Conservation (phyloP, 257 asterid genomes). For the Orobanche coerulescens region DNA sequence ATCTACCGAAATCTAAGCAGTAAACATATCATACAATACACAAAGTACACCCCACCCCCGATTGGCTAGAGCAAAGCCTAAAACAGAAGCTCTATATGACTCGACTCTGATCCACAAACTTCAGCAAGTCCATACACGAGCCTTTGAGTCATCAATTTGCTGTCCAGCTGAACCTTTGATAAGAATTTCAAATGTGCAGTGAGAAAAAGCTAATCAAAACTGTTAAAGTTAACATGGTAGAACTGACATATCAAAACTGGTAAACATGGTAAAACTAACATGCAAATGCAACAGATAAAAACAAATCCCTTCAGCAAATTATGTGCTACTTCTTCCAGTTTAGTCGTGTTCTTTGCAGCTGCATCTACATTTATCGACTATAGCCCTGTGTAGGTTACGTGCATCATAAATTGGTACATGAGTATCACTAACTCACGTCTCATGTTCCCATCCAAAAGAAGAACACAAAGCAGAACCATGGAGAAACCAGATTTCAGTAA, state of each 20-base stretch:
- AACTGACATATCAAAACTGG: not conserved
- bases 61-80: not conserved
- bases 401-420: too few species aligned
- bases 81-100: conserved; percentile 3
- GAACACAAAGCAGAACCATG: too few species aligned
- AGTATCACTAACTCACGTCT: too few species aligned
- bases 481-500: too few species aligned
- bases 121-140: conserved; percentile 20
- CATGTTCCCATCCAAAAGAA: too few species aligned
- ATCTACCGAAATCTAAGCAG: not conserved
- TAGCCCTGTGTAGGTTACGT: too few species aligned
- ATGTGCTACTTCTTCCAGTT: too few species aligned
- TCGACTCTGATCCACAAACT: conserved; percentile 13
- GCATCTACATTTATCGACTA: too few species aligned
- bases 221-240: not conserved
- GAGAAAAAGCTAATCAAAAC: not conserved
- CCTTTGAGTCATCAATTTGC: conserved; percentile 20
- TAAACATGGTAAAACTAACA: not conserved
- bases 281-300: too few species aligned
- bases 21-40: conserved; percentile 11
- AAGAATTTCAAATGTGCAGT: not conserved
- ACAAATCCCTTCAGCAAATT: not conserved
- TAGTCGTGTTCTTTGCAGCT: too few species aligned
- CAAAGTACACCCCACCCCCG: not conserved
- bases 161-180: not conserved